Conservation (phyloP, 257 asterid genomes). For the Capsicum chinense region DNA sequence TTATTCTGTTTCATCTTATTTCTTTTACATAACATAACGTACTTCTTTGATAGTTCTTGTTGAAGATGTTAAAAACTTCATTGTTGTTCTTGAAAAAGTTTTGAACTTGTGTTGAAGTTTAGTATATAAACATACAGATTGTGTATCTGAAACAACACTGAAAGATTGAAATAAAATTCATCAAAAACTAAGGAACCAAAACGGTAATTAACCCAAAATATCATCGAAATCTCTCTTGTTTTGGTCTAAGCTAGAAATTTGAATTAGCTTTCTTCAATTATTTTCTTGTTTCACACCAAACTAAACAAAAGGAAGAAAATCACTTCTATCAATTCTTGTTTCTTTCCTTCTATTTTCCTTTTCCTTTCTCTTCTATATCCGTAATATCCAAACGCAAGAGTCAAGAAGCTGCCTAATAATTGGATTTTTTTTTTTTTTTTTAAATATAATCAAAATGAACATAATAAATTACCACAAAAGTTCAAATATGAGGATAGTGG, state of each 20-base stretch:
- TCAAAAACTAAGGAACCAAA: neutral
- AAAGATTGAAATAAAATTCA: neutral
- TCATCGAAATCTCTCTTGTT: neutral
- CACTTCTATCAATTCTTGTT: neutral
- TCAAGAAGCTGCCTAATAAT: neutral
- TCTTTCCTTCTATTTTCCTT: no score
- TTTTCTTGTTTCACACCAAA: neutral
- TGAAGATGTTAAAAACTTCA: no score
- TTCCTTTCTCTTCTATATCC: neutral
- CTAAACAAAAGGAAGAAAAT: neutral
- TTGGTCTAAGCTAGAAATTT: neutral
- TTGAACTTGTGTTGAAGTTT: no score
- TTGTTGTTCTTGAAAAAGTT: no score
- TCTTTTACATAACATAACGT: no score
- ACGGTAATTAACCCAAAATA: neutral
- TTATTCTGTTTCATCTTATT: no score
- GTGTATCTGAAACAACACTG: no score
- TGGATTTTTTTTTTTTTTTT: neutral
- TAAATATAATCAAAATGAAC: neutral
- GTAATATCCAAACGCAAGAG: neutral
- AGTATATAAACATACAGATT: no score
- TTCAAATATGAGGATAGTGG: neutral
- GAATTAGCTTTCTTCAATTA: neutral
- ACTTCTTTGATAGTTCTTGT: no score
- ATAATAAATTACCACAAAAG: constrained; percentile 1